Conservation (phyloP, 495 filamentous ascomycete species). For the Daldinia loculata region DNA sequence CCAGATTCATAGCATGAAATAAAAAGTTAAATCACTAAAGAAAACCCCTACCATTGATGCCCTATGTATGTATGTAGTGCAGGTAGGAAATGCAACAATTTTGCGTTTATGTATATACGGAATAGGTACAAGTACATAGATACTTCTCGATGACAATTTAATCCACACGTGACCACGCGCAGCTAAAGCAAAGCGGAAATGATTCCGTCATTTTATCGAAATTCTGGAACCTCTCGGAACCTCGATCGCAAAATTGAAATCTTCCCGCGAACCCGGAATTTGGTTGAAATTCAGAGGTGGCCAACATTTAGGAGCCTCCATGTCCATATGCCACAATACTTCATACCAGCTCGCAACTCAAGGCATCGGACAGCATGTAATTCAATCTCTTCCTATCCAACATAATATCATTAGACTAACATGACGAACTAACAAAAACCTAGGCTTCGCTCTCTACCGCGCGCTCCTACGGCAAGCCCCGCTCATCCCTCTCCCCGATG, state of each 20-base stretch:
- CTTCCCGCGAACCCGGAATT: constrained; percentile 3
- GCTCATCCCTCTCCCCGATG: constrained; percentile 56
- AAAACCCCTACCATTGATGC: not conserved
- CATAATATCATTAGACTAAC: not conserved
- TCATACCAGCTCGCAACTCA: constrained; percentile 57
- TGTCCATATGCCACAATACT: constrained; percentile 55
- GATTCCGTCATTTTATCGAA: constrained; percentile 16
- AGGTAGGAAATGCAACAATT: too few relatives aligned
- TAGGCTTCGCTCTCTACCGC: constrained; percentile 78
- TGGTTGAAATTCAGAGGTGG: constrained; percentile 5
- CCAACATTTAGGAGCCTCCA: constrained; percentile 8
- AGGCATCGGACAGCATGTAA: constrained; percentile 73
- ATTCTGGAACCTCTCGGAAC: not conserved
- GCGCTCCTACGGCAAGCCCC: constrained; percentile 71
- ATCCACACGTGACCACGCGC: constrained; percentile 27
- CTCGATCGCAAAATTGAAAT: not conserved
- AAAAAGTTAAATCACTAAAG: not conserved
- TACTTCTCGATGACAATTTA: not conserved
- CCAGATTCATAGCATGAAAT: not conserved
- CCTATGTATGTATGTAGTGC: not conserved
- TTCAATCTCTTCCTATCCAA: not conserved
- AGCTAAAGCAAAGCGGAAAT: constrained; percentile 17
- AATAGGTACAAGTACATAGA: not conserved
- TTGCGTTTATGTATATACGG: too few relatives aligned
- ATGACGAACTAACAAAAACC: not conserved